These are phyloP conservation scores for Sarocladium brachiariae DNA, from an alignment of 2,329 filamentous ascomycete species.

Conservation along the genomic window DNA sequence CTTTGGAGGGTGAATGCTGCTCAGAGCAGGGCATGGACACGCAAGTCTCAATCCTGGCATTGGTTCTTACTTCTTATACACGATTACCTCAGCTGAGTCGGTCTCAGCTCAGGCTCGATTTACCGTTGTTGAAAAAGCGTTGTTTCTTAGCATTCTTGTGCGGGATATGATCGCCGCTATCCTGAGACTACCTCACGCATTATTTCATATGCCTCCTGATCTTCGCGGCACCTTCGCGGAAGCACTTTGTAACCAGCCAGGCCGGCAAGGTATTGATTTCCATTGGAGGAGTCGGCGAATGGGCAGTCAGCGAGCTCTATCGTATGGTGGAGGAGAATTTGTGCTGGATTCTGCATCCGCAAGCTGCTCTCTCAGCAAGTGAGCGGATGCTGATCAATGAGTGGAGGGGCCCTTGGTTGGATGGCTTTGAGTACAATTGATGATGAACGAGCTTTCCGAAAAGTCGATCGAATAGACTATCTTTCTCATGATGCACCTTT, in stretches of 20 bases:
- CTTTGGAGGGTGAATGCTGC: not conserved
- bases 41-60: not conserved
- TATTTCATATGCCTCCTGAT: not conserved
- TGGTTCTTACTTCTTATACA: not conserved
- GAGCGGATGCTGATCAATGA: not conserved
- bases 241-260: too few species aligned
- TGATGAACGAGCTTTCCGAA: slow-evolving; percentile 9
- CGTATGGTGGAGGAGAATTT: not conserved
- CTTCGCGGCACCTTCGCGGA: not conserved
- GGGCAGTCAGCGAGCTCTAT: too few species aligned
- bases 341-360: not conserved
- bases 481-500: slow-evolving; percentile 7
- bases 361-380: too few species aligned
- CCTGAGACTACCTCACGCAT: not conserved
- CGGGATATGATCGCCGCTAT: not conserved
- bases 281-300: not conserved
- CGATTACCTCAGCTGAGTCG: not conserved
- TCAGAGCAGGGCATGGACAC: not conserved
- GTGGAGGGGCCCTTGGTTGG: not conserved
- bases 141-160: slow-evolving; percentile 8
- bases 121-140: slow-evolving; percentile 8
- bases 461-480: slow-evolving; percentile 9
- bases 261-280: too few species aligned
- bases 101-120: not conserved
- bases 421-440: slow-evolving; percentile 8